Percentiles rank a stretch among this genome's conserved stretches.
These are phyloP conservation scores for Brassica nigra DNA, from an alignment of 345 rosid species.

Conservation along the genomic window DNA sequence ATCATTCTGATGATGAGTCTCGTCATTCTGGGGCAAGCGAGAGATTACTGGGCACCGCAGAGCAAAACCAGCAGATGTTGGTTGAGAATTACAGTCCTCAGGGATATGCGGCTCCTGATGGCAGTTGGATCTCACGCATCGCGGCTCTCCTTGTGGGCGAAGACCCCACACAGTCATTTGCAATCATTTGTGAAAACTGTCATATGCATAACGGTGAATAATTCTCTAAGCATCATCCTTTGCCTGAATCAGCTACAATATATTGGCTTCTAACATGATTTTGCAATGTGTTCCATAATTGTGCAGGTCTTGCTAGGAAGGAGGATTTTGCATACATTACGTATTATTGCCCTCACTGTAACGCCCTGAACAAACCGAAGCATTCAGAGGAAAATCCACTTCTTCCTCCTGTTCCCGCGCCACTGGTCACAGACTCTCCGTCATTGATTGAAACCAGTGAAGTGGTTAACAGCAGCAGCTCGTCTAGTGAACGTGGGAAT, in stretches of 20 bases:
- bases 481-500: conserved; percentile 31
- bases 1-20: conserved; percentile 49
- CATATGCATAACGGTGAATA: conserved; percentile 92
- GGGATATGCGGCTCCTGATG: conserved; percentile 54
- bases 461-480: conserved; percentile 38
- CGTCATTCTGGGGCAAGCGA: conserved; percentile 43
- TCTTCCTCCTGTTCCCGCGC: conserved; percentile 36
- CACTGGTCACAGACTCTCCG: conserved; percentile 40
- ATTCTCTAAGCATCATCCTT: conserved; percentile 1
- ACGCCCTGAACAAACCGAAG: conserved; percentile 72
- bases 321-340: conserved; percentile 82
- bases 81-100: conserved; percentile 67
- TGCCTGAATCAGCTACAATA: neutral
- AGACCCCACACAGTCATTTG: conserved; percentile 90
- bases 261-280: neutral
- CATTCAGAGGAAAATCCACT: conserved; percentile 44
- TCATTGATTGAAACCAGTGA: conserved; percentile 39
- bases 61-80: conserved; percentile 56
- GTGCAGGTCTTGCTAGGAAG: conserved; percentile 77
- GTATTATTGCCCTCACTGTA: conserved; percentile 92
- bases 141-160: conserved; percentile 98
- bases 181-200: conserved; percentile 93
- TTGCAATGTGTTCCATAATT: conserved; percentile 4
- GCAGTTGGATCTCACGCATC: conserved; percentile 87
- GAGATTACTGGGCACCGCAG: conserved; percentile 44